Conservation (phyloP, 768 basidiomycete species). For the Clitopilus passeckerianus region DNA sequence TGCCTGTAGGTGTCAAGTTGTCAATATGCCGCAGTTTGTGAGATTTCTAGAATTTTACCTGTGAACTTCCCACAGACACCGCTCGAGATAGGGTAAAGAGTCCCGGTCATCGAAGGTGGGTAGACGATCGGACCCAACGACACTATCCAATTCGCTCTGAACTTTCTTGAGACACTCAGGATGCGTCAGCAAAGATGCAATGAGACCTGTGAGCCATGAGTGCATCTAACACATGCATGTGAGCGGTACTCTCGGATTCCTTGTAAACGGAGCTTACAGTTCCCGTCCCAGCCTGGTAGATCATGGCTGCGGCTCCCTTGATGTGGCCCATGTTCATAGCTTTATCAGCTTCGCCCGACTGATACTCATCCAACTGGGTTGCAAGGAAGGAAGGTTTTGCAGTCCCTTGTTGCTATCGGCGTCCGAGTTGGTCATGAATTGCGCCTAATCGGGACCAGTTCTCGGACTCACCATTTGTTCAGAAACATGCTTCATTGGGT, state of each 20-base stretch:
- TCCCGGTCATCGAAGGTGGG: conserved; percentile 13
- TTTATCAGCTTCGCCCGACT: not conserved
- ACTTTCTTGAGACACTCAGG: conserved; percentile 11
- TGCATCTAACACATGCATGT: conserved; percentile 11
- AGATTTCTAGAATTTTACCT: not conserved
- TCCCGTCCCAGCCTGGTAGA: conserved; percentile 10
- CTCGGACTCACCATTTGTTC: conserved; percentile 9
- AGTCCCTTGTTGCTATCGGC: conserved; percentile 4
- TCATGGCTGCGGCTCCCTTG: conserved; percentile 5
- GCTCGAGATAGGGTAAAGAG: conserved; percentile 8
- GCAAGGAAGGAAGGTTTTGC: conserved; percentile 10
- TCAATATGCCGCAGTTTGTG: conserved; percentile 3
- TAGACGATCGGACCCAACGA: conserved; percentile 10
- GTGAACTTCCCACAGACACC: no score
- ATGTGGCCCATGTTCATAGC: conserved; percentile 3
- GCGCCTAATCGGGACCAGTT: not conserved
- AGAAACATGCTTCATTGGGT: conserved; percentile 10
- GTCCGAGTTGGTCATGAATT: not conserved
- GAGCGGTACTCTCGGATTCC: no score
- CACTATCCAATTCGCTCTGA: conserved; percentile 10
- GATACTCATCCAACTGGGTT: conserved; percentile 6
- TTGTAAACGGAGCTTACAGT: conserved; percentile 4
- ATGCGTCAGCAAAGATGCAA: conserved; percentile 10
- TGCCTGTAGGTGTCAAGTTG: conserved; percentile 3
- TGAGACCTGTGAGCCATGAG: conserved; percentile 7